Evolutionary conservation across 2,329 filamentous ascomycete species (phyloP), one percentile per base, ranked within the genome.

Genomic region (Tolypocladium endophyticum): DNA sequence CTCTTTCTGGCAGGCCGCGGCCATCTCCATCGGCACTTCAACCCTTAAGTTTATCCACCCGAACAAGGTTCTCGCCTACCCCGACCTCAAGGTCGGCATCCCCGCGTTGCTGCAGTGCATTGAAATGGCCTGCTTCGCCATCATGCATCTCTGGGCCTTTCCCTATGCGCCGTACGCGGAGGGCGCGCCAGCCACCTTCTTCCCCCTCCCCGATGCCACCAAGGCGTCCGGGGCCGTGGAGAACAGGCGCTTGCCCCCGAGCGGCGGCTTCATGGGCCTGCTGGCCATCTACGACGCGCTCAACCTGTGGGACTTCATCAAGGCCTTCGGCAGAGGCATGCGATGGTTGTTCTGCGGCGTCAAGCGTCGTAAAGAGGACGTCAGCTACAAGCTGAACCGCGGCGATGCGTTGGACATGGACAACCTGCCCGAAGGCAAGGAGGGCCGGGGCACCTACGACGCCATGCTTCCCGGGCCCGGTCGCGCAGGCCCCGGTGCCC

Each of bases 121-220:
- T 47, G 91, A 96, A 73, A 96, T 96, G 91, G 84, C 89, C 11
- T 75, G 89, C 36, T 95, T 96, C 67, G 79, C 88, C 23, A 69
- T 92, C 53, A 74, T 96, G 58, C 91, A 96, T 71, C 74, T 94
- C 20, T 95, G 87, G 79, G 89, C 92, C 2, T 96, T 94, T 69
- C 82, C 89, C 1, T 94, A 87, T 79, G 80, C 80, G 59, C 86
- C 85, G 1, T 96, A 96, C 72, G 77, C 73, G 28, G 72, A 73
- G 25, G 69, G 70, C 35, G 75, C 77, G 25, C 79, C 74, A 57
- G 66, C 70, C 38, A 73, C 72, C n/a, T 80, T 76, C 60, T 82
- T 82, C 61, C 79, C 80, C 50, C 66, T 71, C 58, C 70, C 79
- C 57, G 76, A 79, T 62, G 64, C 72, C 9, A 62, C 73, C 57